Evolutionary conservation across 345 rosid genomes (phyloP).

Genomic region (Heritiera fomes): DNA sequence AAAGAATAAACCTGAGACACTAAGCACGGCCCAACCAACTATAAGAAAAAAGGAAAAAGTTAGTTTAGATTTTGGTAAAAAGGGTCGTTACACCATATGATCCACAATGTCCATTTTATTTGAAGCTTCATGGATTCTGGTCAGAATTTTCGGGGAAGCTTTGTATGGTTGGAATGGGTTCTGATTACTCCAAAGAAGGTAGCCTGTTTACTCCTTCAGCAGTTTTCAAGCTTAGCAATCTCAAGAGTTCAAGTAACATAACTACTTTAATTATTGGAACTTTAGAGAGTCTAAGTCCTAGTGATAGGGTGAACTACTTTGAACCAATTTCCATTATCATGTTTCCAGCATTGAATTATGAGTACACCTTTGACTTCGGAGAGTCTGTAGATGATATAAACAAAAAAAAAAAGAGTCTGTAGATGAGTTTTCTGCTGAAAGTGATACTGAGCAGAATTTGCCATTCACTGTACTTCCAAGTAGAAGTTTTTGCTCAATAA

Average conservation of each 20-base stretch:
- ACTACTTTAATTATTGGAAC: conserved; percentile 47
- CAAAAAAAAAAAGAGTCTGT: no score
- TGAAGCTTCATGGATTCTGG: conserved; percentile 50
- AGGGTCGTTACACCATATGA: no score
- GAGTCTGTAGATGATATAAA: no score
- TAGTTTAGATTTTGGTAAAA: no score
- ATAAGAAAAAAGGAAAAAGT: no score
- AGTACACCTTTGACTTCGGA: conserved; percentile 22
- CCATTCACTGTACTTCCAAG: conserved; percentile 12
- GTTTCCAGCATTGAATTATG: conserved; percentile 32
- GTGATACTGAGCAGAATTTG: conserved; percentile 17
- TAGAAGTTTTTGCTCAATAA: conserved; percentile 25
- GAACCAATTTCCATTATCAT: conserved; percentile 41
- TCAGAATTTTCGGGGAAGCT: conserved; percentile 41
- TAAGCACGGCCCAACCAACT: no score
- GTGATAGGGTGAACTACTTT: conserved; percentile 29
- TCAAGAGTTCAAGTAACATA: conserved; percentile 26
- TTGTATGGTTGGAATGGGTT: conserved; percentile 50
- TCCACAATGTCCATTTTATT: neutral
- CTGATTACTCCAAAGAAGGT: conserved; percentile 12
- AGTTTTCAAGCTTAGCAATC: conserved; percentile 46
- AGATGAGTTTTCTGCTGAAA: conserved; percentile 19
- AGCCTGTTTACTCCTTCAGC: conserved; percentile 22
- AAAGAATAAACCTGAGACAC: no score
- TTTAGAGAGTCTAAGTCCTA: conserved; percentile 38